phyloP scores from a whole-genome alignment of 176 grass and related monocot species.

The Guadua angustifolia region DNA sequence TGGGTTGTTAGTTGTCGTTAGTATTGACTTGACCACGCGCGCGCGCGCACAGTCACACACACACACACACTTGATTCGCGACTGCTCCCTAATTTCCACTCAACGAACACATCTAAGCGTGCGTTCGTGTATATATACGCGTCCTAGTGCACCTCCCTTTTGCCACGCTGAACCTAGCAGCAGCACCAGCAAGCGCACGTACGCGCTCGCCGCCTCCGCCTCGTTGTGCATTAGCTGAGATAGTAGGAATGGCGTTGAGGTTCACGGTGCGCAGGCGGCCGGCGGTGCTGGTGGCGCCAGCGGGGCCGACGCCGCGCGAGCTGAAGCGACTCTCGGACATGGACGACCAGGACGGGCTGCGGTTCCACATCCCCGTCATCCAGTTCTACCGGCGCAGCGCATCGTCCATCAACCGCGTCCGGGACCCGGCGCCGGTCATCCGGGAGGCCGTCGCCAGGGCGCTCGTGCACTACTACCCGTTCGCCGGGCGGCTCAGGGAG shows the following conservation, averaged over 20 bases:
- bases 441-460: slow-evolving; percentile 66
- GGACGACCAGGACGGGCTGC: slow-evolving; percentile 85
- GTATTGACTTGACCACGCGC: neutral
- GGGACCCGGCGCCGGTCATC: slow-evolving; percentile 64
- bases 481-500: slow-evolving; percentile 80
- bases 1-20: too few species aligned
- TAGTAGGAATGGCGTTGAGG: slow-evolving; percentile 29
- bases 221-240: neutral
- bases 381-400: slow-evolving; percentile 70
- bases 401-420: neutral
- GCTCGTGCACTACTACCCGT: slow-evolving; percentile 81
- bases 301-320: slow-evolving; percentile 55
- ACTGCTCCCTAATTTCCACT: slow-evolving; percentile 41
- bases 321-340: slow-evolving; percentile 86
- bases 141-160: neutral
- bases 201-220: neutral
- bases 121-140: slow-evolving; percentile 13
- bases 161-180: neutral
- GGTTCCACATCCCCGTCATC: slow-evolving; percentile 84
- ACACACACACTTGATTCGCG: too few species aligned
- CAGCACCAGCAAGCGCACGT: neutral
- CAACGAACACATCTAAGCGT: neutral
- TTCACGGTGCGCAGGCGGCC: slow-evolving; percentile 57
- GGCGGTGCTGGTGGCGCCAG: slow-evolving; percentile 66
- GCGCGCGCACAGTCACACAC: too few species aligned